Evolutionary conservation across 768 basidiomycete genomes (phyloP).

Genomic region (Boletus rex-veris): DNA sequence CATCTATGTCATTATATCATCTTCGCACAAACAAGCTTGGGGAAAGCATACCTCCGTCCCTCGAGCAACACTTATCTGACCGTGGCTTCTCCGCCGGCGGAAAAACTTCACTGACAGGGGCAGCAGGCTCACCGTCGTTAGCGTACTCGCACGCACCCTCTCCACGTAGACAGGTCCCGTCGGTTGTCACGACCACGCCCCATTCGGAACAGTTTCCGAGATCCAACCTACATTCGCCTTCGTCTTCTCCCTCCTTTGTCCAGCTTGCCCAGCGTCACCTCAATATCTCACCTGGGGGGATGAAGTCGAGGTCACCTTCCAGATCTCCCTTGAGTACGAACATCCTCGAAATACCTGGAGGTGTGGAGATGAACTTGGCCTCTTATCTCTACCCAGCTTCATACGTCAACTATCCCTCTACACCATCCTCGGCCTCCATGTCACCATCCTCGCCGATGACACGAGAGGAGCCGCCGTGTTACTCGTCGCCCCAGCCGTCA

Average conservation of each 20-base stretch:
- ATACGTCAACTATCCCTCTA: conserved; percentile 52
- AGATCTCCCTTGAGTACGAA: conserved; percentile 29
- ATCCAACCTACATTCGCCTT: conserved; percentile 10
- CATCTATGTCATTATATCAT: conserved; percentile 35
- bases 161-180: conserved; percentile 48
- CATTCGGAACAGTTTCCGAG: conserved; percentile 12
- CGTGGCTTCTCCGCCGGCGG: conserved; percentile 7
- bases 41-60: conserved; percentile 12
- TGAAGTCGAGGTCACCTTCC: conserved; percentile 30
- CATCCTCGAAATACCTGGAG: conserved; percentile 14
- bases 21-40: conserved; percentile 17
- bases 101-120: conserved; percentile 1
- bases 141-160: conserved; percentile 21
- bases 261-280: conserved; percentile 28
- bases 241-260: conserved; percentile 11
- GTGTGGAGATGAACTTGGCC: conserved; percentile 10
- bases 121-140: conserved; percentile 10
- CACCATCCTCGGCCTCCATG: conserved; percentile 53
- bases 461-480: conserved; percentile 16
- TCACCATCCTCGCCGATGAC: conserved; percentile 43
- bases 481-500: conserved; percentile 19
- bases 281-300: conserved; percentile 20
- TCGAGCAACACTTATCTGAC: conserved; percentile 23
- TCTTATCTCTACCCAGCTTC: conserved; percentile 24
- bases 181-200: conserved; percentile 47